Conservation (phyloP, 257 asterid genomes). For the Voacanga thouarsii region DNA sequence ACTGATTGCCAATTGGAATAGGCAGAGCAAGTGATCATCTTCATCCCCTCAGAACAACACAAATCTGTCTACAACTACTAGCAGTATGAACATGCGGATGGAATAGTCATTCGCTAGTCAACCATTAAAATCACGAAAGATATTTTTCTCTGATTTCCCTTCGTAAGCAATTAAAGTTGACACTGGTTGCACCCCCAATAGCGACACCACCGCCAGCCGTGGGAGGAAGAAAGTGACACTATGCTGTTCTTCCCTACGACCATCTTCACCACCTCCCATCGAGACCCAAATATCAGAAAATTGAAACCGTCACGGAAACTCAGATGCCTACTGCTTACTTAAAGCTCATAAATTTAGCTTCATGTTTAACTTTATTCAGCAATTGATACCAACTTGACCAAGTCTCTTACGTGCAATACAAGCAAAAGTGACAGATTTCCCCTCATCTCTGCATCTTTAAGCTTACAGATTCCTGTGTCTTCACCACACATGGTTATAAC, state of each 20-base stretch:
- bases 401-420: not conserved
- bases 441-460: not conserved
- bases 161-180: not conserved
- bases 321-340: not conserved
- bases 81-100: too few species aligned
- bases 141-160: too few species aligned
- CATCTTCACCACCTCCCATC: not conserved
- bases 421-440: not conserved
- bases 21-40: too few species aligned
- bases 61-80: too few species aligned
- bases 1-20: too few species aligned
- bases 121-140: too few species aligned
- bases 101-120: too few species aligned
- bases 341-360: not conserved
- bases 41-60: too few species aligned
- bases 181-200: not conserved
- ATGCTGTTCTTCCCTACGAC: not conserved
- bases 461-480: not conserved
- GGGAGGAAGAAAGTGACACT: not conserved
- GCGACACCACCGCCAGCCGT: not conserved
- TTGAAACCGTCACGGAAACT: not conserved
- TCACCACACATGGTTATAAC: not conserved
- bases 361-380: not conserved
- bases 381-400: not conserved
- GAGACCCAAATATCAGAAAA: not conserved